Conservation (phyloP, 179 eudicot genomes). For the Beta macrorhiza region DNA sequence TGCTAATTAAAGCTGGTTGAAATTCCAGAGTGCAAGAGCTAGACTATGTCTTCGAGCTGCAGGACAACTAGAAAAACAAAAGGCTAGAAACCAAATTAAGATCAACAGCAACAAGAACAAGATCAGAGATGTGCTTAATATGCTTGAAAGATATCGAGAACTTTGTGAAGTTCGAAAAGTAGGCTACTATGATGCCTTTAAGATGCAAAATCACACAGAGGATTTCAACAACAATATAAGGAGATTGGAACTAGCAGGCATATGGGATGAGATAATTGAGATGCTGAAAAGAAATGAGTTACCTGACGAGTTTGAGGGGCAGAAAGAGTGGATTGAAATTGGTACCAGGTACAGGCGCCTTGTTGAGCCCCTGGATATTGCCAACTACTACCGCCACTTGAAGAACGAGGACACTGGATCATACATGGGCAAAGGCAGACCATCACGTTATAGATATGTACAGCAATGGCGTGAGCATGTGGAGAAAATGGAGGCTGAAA, state of each 20-base stretch:
- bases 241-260: slow-evolving; percentile 76
- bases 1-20: slow-evolving; percentile 11
- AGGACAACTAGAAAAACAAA: slow-evolving; percentile 66
- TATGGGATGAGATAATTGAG: slow-evolving; percentile 90
- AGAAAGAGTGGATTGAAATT: slow-evolving; percentile 74
- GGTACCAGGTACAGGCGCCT: slow-evolving; percentile 72
- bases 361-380: slow-evolving; percentile 84
- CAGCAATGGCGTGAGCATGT: slow-evolving; percentile 75
- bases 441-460: slow-evolving; percentile 59
- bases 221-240: slow-evolving; percentile 73
- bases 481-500: slow-evolving; percentile 36
- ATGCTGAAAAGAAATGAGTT: slow-evolving; percentile 71
- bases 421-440: slow-evolving; percentile 63
- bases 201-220: slow-evolving; percentile 45
- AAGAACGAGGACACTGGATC: slow-evolving; percentile 82
- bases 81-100: slow-evolving; percentile 46
- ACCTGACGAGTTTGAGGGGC: slow-evolving; percentile 81
- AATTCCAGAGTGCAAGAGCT: slow-evolving; percentile 68
- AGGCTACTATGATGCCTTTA: slow-evolving; percentile 87
- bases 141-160: slow-evolving; percentile 51
- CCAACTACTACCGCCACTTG: slow-evolving; percentile 76
- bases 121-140: slow-evolving; percentile 42
- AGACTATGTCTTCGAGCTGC: slow-evolving; percentile 81
- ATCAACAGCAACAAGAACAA: slow-evolving; percentile 45
- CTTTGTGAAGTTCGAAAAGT: slow-evolving; percentile 43